Percentiles rank a stretch among this genome's conserved stretches.
Conservation (phyloP, 108 stramenopile genomes). For the Epithemia pelagica region DNA sequence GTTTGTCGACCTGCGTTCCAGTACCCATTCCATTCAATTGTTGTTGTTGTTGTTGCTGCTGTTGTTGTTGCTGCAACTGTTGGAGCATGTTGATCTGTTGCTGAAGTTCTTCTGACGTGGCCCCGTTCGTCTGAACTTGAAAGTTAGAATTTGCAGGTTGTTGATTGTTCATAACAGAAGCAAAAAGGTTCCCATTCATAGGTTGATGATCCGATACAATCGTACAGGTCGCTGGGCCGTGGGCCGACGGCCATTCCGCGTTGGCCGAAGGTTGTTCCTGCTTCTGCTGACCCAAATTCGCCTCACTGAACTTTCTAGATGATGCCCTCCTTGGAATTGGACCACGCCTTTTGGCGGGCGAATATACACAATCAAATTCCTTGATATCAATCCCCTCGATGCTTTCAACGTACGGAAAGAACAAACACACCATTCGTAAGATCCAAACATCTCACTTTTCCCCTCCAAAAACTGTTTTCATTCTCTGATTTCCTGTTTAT, state of each 20-base stretch:
- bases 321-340: constrained; percentile 58
- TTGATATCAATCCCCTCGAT: constrained; percentile 42
- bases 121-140: background rate
- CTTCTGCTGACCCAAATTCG: background rate
- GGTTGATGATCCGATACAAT: too few species aligned
- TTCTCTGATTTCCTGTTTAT: too few species aligned
- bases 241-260: background rate
- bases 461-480: too few species aligned
- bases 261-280: constrained; percentile 3
- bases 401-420: constrained; percentile 13
- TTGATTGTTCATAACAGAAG: background rate
- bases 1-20: background rate
- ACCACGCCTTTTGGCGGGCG: constrained; percentile 74
- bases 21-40: background rate
- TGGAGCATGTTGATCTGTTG: constrained; percentile 39
- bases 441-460: too few species aligned
- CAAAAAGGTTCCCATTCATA: background rate
- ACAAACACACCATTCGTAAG: too few species aligned
- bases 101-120: constrained; percentile 15
- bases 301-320: background rate
- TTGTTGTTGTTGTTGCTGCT: constrained; percentile 40
- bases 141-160: background rate
- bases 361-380: constrained; percentile 60
- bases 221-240: too few species aligned
- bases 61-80: constrained; percentile 41